Evolutionary conservation across 2,329 filamentous ascomycete species (phyloP).

Genomic region (Lasiodiplodia sp.): DNA sequence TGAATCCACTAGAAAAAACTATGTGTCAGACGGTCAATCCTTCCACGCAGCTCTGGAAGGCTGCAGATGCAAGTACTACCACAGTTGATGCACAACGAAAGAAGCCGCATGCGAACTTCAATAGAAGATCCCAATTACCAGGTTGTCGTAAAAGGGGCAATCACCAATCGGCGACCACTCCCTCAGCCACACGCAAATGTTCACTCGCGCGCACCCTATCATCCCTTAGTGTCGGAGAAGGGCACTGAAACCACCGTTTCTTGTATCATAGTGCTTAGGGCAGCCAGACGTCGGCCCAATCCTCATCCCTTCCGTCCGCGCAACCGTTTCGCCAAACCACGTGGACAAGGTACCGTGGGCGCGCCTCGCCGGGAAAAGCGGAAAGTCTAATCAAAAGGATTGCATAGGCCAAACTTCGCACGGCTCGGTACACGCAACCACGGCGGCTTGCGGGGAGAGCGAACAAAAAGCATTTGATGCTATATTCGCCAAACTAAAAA

Average conservation of each 20-base stretch:
- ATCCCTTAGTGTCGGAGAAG: neutral
- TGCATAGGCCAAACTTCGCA: neutral
- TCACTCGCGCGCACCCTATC: neutral
- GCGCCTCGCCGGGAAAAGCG: neutral
- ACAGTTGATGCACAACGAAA: slow-evolving; percentile 1
- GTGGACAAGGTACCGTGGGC: neutral
- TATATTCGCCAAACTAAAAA: neutral
- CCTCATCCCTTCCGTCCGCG: neutral
- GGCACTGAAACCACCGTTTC: slow-evolving; percentile 1
- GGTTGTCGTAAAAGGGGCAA: neutral
- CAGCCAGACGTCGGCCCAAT: slow-evolving; percentile 1
- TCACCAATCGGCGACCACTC: neutral
- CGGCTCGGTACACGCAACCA: neutral
- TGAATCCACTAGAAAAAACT: neutral
- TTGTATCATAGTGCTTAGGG: slow-evolving; percentile 2
- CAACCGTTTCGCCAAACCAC: neutral
- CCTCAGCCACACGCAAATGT: neutral
- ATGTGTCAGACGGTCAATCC: neutral
- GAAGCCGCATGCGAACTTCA: neutral
- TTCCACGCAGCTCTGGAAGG: neutral
- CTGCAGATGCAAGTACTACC: neutral
- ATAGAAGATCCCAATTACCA: neutral
- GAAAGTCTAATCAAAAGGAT: neutral
- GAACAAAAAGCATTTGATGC: neutral
- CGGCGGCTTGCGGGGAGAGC: neutral